Evolutionary conservation across 1,284 basidiomycete species (phyloP).

Genomic region (Tilletia horrida): DNA sequence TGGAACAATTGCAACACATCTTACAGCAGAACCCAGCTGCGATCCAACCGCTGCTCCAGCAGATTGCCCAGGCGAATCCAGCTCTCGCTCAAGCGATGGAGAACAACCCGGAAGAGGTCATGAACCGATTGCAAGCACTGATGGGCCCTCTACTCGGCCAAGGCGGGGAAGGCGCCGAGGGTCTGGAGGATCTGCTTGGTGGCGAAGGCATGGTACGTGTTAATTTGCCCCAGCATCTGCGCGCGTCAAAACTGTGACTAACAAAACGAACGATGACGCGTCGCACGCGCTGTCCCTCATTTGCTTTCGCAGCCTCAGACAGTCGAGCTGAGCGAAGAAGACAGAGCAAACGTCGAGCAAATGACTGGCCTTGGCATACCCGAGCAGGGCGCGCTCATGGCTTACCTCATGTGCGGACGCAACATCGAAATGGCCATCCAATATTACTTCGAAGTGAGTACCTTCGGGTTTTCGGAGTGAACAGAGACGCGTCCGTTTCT

Average conservation of each 20-base stretch:
- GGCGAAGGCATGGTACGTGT: constrained; percentile 1
- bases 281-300: too few relatives aligned
- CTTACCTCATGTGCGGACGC: constrained; percentile 52
- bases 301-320: background rate
- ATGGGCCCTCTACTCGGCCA: constrained; percentile 10
- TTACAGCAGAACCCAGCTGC: constrained; percentile 52
- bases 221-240: too few relatives aligned
- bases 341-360: constrained; percentile 42
- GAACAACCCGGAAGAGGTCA: constrained; percentile 49
- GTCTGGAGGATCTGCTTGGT: background rate
- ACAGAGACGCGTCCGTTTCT: background rate
- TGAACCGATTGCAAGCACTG: constrained; percentile 33
- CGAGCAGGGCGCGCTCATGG: constrained; percentile 49
- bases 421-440: constrained; percentile 55
- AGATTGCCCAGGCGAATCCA: constrained; percentile 52
- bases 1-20: constrained; percentile 48
- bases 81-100: constrained; percentile 51
- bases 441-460: constrained; percentile 50
- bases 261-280: background rate
- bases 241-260: background rate
- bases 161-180: constrained; percentile 9
- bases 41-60: constrained; percentile 50
- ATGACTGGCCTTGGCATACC: constrained; percentile 53
- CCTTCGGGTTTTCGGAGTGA: too few relatives aligned
- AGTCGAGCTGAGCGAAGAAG: constrained; percentile 34